These are phyloP conservation scores for Wickerhamomyces tratensis DNA, from an alignment of 805 yeast genomes.

Conservation along the genomic window DNA sequence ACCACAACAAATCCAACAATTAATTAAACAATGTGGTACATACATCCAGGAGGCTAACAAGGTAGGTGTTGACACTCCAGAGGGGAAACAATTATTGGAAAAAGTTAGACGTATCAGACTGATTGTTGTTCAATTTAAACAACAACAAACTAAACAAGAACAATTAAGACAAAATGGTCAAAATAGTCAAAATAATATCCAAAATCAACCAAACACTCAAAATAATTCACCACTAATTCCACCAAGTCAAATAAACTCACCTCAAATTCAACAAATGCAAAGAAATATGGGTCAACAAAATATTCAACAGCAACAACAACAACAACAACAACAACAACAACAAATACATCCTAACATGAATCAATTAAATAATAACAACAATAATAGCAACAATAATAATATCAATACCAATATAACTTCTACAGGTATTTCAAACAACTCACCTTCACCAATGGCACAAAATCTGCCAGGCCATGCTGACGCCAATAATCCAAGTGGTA, in stretches of 20 bases:
- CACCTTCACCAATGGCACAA: constrained; percentile 12
- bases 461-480: constrained; percentile 1
- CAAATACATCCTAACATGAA: neutral
- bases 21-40: constrained; percentile 47
- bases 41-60: constrained; percentile 55
- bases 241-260: constrained; percentile 3
- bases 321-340: constrained; percentile 11
- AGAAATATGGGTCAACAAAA: constrained; percentile 5
- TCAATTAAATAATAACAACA: constrained; percentile 8
- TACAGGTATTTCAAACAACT: neutral
- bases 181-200: constrained; percentile 11
- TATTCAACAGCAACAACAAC: constrained; percentile 14
- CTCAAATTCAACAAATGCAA: constrained; percentile 17
- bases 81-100: constrained; percentile 51
- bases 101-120: constrained; percentile 58
- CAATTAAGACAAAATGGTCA: constrained; percentile 17
- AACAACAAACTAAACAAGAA: constrained; percentile 21
- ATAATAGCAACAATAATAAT: constrained; percentile 3
- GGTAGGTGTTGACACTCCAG: constrained; percentile 48
- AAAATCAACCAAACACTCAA: constrained; percentile 9
- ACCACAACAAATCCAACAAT: constrained; percentile 29
- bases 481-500: neutral
- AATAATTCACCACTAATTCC: constrained; percentile 1
- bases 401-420: too few species aligned
- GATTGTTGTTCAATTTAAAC: constrained; percentile 45